Base-by-base conservation (phyloP, 768 basidiomycete species). In the Atractiella rhizophila region DNA sequence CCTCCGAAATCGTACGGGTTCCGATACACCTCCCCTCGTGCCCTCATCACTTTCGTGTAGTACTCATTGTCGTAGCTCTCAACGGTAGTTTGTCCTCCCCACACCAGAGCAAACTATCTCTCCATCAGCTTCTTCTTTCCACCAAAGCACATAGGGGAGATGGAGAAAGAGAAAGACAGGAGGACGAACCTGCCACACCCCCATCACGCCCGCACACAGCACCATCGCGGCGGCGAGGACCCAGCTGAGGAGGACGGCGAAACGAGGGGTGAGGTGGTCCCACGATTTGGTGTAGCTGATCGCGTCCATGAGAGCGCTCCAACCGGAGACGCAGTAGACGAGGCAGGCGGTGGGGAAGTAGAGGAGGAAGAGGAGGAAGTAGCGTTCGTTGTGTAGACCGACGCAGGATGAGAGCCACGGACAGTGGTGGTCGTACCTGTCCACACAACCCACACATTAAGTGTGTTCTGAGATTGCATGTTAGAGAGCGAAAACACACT, bases 311-410 rank as follows among this genome's bases (percentile, higher is more conserved):
- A 15, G 65, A 54, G 68, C 60, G 1, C 56, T 54, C 56, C 71
- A 83, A 24, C 91, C 88, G 1, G 74, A 60, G 0, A 62, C 39
- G 13, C 64, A 61, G 36, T 74, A 70, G 44, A 63, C 71, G 42
- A 71, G 67, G 12, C 76, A 70, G 1, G 72, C 64, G 2, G 82
- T 42, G 18, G 77, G 71, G 28, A 94, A 71, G 58, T 88, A 91
- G 23, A 66, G 80, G 81, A 96, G 76, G 67, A 96, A 98, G 35
- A 96, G 62, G 28, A 88, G 68, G 52, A 98, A 98, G 60, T 94
- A 83, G 0, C 88, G 73, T 55, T 94, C 86, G 51, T 96, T 98
- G 56, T 88, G 66, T 6, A 96, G 58, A 10, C 88, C 88, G 32
- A 98, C 88, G 55, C 88, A 96, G 11, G 15, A n/a, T n/a, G n/a